Conservation (phyloP, 768 basidiomycete species). For the Xerocomellus intermedius region DNA sequence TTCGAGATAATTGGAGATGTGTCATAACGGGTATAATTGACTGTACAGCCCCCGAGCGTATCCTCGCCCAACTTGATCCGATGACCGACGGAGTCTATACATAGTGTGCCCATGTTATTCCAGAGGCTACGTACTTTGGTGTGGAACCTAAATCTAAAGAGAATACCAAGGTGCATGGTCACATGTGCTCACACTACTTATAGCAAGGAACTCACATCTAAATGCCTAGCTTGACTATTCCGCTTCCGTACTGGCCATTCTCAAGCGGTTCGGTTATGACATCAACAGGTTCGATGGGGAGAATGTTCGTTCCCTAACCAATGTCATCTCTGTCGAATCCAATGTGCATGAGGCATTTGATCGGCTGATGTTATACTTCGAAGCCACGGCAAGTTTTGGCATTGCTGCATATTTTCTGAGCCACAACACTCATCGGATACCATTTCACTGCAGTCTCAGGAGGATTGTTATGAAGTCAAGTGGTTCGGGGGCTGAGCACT, state of each 20-base stretch:
- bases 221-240: conserved; percentile 4
- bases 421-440: neutral
- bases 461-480: conserved; percentile 8
- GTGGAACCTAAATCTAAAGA: neutral
- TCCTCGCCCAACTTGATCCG: neutral
- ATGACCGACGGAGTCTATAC: neutral
- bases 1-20: conserved; percentile 37
- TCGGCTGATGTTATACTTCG: conserved; percentile 1
- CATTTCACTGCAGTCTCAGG: neutral
- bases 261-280: conserved; percentile 4
- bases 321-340: neutral
- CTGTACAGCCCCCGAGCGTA: neutral
- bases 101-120: conserved; percentile 2
- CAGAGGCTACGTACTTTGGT: conserved; percentile 1
- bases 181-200: neutral
- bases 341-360: neutral
- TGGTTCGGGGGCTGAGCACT: too few relatives aligned
- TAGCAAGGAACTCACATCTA: neutral
- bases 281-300: neutral
- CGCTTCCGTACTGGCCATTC: neutral
- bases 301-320: conserved; percentile 7
- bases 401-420: neutral
- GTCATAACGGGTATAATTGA: conserved; percentile 32
- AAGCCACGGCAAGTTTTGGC: conserved; percentile 3
- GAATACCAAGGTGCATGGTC: neutral